phyloP scores from a whole-genome alignment of 108 stramenopile genomes.

The Cylindrotheca closterium region DNA sequence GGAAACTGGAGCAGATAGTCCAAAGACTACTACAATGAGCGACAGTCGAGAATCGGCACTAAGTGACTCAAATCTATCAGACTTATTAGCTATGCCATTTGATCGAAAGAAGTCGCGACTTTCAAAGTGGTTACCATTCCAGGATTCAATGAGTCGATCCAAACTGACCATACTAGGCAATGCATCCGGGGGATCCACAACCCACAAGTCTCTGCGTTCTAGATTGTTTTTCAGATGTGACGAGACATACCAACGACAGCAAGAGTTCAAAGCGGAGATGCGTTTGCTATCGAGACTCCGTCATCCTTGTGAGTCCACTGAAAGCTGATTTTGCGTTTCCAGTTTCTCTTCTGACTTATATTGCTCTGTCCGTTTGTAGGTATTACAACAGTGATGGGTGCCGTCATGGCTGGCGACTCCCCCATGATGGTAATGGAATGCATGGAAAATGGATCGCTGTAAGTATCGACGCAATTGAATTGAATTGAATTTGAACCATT shows the following conservation, averaged over 20 bases:
- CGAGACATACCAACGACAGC: neutral
- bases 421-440: slow-evolving; percentile 54
- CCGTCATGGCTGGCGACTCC: slow-evolving; percentile 46
- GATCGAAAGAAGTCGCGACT: neutral
- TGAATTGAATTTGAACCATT: neutral
- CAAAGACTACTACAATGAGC: neutral
- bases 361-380: slow-evolving; percentile 5
- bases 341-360: neutral
- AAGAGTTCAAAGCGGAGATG: slow-evolving; percentile 34
- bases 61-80: neutral
- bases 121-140: neutral
- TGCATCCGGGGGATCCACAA: neutral
- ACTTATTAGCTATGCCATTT: neutral
- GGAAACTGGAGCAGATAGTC: neutral
- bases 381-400: slow-evolving; percentile 63
- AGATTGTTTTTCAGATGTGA: neutral
- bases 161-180: neutral
- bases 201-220: neutral
- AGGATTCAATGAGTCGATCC: neutral
- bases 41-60: neutral
- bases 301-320: slow-evolving; percentile 41
- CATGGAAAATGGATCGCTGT: slow-evolving; percentile 61
- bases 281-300: slow-evolving; percentile 49
- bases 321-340: neutral
- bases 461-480: slow-evolving; percentile 1